Conservation (phyloP, 176 grass and related monocot genomes). For the Cymbopogon citratus region DNA sequence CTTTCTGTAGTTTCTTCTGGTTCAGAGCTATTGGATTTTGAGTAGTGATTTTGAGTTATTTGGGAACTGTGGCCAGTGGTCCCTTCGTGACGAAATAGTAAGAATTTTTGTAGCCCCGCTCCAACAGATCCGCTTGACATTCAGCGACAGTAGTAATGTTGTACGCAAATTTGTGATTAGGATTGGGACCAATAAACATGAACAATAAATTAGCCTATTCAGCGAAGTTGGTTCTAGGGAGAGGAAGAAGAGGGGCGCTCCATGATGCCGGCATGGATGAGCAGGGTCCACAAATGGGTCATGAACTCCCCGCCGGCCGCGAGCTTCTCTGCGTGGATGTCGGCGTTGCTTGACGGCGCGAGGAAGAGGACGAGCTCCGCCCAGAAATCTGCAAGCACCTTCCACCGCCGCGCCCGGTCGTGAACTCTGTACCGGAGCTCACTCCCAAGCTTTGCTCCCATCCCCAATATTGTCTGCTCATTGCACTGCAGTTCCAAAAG, state of each 20-base stretch:
- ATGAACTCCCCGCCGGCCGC: slow-evolving; percentile 22
- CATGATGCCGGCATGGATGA: slow-evolving; percentile 27
- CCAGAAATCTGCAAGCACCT: slow-evolving; percentile 10
- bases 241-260: background rate
- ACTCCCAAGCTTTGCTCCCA: slow-evolving; percentile 11
- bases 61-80: background rate
- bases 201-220: background rate
- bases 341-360: background rate
- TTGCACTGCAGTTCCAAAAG: background rate
- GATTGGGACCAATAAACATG: background rate
- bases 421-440: background rate
- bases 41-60: background rate
- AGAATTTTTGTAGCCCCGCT: background rate
- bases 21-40: background rate
- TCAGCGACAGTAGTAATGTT: background rate
- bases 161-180: background rate
- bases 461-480: background rate
- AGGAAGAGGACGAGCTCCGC: slow-evolving; percentile 15
- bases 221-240: background rate
- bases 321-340: slow-evolving; percentile 1
- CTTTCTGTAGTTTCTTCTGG: background rate
- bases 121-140: background rate
- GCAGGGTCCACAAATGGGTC: slow-evolving; percentile 12
- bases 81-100: background rate
- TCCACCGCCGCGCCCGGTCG: background rate